Evolutionary conservation across 768 basidiomycete genomes (phyloP).

Genomic region (Leccinum obscurum): DNA sequence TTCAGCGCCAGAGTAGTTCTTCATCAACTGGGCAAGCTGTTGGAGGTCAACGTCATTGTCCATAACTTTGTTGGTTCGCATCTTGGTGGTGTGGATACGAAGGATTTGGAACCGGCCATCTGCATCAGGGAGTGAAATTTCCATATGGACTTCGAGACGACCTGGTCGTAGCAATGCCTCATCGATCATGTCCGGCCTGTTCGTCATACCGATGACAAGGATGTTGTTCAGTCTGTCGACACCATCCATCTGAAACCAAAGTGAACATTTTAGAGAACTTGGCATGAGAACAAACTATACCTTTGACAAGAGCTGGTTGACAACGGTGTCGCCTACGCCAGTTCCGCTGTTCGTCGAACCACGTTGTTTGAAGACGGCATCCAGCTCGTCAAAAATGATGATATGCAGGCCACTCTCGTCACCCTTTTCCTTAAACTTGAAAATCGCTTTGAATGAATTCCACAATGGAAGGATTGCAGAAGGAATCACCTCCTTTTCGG

Average conservation of each 20-base stretch:
- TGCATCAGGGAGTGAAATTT: constrained; percentile 96
- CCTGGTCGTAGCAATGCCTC: constrained; percentile 96
- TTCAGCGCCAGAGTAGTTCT: constrained; percentile 98
- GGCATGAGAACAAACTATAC: constrained; percentile 35
- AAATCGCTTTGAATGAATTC: constrained; percentile 3
- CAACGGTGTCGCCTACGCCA: constrained; percentile 98
- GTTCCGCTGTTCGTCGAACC: constrained; percentile 89
- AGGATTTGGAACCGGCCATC: constrained; percentile 91
- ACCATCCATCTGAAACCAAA: constrained; percentile 83
- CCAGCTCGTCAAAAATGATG: constrained; percentile 99
- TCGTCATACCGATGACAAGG: constrained; percentile 99
- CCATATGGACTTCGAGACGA: constrained; percentile 99
- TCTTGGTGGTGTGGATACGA: constrained; percentile 92
- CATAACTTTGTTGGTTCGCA: constrained; percentile 91
- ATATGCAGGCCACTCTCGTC: constrained; percentile 98
- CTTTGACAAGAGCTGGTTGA: constrained; percentile 98
- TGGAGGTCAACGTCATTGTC: constrained; percentile 77
- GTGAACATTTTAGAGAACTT: constrained; percentile 12
- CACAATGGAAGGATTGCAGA: not conserved
- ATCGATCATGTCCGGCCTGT: constrained; percentile 97
- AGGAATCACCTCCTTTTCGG: constrained; percentile 82
- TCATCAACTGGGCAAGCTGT: constrained; percentile 82
- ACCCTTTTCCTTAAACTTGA: constrained; percentile 92
- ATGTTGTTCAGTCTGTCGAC: constrained; percentile 99
- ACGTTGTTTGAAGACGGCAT: constrained; percentile 98